Conservation (phyloP, 768 basidiomycete species). For the Phanerodontia chrysosporium region DNA sequence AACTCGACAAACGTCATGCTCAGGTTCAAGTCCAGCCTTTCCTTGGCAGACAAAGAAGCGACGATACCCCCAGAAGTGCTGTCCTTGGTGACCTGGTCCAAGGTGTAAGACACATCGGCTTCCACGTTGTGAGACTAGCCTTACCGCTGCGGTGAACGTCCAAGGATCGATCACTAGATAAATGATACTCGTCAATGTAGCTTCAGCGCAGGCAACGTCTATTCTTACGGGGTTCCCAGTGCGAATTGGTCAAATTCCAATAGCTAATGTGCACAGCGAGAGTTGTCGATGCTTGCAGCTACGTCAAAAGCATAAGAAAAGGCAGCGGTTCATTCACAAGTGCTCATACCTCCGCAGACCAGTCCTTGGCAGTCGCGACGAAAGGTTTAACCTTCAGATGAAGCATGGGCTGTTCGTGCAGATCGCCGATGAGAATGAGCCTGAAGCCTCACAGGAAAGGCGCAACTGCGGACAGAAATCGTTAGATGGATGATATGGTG, state of each 20-base stretch:
- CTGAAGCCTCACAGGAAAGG: slow-evolving; percentile 89
- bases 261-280: slow-evolving; percentile 84
- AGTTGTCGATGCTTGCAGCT: slow-evolving; percentile 84
- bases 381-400: slow-evolving; percentile 88
- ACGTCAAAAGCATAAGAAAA: neutral
- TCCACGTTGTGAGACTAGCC: neutral
- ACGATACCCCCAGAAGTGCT: slow-evolving; percentile 46
- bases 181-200: neutral
- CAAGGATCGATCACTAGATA: slow-evolving; percentile 88
- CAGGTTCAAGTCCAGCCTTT: slow-evolving; percentile 86
- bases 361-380: slow-evolving; percentile 78
- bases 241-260: slow-evolving; percentile 96
- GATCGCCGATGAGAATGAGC: slow-evolving; percentile 88
- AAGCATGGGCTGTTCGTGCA: slow-evolving; percentile 92
- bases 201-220: neutral
- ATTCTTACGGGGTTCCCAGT: slow-evolving; percentile 88
- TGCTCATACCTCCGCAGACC: slow-evolving; percentile 79
- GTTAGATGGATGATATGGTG: neutral
- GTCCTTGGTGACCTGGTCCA: slow-evolving; percentile 49
- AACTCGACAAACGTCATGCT: slow-evolving; percentile 89
- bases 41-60: slow-evolving; percentile 64
- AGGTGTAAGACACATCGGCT: neutral
- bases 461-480: slow-evolving; percentile 57
- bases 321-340: neutral
- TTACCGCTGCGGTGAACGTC: slow-evolving; percentile 62